phyloP scores from a whole-genome alignment of 2,329 filamentous ascomycete species.

The Ascochyta fabae region DNA sequence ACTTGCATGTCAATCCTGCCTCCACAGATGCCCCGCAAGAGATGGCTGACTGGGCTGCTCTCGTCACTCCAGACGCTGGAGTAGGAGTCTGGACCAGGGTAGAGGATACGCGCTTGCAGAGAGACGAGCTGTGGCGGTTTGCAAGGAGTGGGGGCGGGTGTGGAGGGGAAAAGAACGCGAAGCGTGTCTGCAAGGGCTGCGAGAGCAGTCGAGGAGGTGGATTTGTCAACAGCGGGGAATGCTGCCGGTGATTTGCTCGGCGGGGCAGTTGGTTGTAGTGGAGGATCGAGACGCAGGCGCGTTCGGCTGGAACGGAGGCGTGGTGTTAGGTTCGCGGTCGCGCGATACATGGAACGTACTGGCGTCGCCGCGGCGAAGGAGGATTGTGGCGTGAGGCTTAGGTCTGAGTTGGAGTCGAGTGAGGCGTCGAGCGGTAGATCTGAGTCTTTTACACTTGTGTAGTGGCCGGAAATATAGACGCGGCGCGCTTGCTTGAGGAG shows the following conservation, averaged over 20 bases:
- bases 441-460: slow-evolving; percentile 25
- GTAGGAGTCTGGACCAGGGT: slow-evolving; percentile 48
- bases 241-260: background rate
- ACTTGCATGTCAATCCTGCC: slow-evolving; percentile 45
- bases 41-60: slow-evolving; percentile 44
- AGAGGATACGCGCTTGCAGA: slow-evolving; percentile 51
- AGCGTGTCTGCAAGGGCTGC: slow-evolving; percentile 43
- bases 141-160: slow-evolving; percentile 2
- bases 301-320: slow-evolving; percentile 20
- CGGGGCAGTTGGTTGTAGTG: background rate
- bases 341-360: slow-evolving; percentile 4
- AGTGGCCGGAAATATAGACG: slow-evolving; percentile 51
- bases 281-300: slow-evolving; percentile 26
- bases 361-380: slow-evolving; percentile 22
- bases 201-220: slow-evolving; percentile 28
- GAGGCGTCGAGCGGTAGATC: slow-evolving; percentile 3
- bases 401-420: slow-evolving; percentile 15
- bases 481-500: slow-evolving; percentile 50
- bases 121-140: slow-evolving; percentile 24
- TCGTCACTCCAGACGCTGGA: slow-evolving; percentile 50
- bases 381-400: slow-evolving; percentile 21
- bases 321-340: slow-evolving; percentile 5
- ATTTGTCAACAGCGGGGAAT: slow-evolving; percentile 24
- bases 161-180: slow-evolving; percentile 38
- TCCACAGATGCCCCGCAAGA: slow-evolving; percentile 46